Conservation (phyloP, 257 asterid genomes). For the Solanum appendiculatum region DNA sequence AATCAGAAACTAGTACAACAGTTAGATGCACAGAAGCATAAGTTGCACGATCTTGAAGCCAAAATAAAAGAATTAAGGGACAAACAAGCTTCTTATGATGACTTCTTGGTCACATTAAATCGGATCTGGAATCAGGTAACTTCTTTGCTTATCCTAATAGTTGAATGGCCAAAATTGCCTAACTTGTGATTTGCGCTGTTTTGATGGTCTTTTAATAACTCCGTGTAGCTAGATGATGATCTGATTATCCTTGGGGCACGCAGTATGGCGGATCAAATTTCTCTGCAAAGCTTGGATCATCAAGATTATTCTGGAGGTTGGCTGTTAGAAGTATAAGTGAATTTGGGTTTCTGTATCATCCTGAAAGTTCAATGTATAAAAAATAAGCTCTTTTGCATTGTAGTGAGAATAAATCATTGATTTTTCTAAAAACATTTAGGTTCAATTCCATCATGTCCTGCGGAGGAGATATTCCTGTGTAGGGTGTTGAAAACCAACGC, state of each 20-base stretch:
- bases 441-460: conserved; percentile 68
- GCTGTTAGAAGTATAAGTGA: conserved; percentile 1
- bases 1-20: conserved; percentile 94
- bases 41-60: conserved; percentile 66
- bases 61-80: conserved; percentile 54
- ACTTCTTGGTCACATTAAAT: conserved; percentile 56
- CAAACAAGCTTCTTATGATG: conserved; percentile 73
- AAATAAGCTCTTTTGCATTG: not conserved
- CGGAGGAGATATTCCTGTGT: conserved; percentile 80
- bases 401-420: not conserved
- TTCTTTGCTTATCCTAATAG: not conserved
- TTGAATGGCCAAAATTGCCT: not conserved
- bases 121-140: conserved; percentile 84
- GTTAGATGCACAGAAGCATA: conserved; percentile 76
- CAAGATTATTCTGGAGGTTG: conserved; percentile 67
- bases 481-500: conserved; percentile 50
- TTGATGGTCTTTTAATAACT: conserved; percentile 6
- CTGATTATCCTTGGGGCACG: conserved; percentile 64
- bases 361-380: not conserved
- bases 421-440: conserved; percentile 23
- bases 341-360: not conserved
- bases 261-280: conserved; percentile 52
- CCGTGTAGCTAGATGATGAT: conserved; percentile 66
- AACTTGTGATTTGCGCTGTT: conserved; percentile 1
- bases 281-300: conserved; percentile 46